A percentile compares a stretch with the other conserved stretches of the same genome.
These are phyloP conservation scores for Breviolum minutum DNA, from an alignment of 73 alveolate genomes.

Conservation along the genomic window DNA sequence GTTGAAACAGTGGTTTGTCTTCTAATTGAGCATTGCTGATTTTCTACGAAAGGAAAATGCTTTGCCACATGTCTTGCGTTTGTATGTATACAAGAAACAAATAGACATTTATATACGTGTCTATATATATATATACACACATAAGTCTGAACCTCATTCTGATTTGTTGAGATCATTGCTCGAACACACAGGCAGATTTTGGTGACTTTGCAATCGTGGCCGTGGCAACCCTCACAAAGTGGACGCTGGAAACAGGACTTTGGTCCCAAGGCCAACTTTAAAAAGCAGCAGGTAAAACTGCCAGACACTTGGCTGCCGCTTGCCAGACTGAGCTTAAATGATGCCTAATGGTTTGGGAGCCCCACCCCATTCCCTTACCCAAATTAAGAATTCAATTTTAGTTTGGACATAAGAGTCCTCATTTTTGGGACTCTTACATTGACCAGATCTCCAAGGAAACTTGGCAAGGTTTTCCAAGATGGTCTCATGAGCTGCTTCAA, in stretches of 20 bases:
- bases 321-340: neutral
- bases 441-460: conserved; percentile 1
- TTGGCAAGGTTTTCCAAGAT: conserved; percentile 64
- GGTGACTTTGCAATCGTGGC: conserved; percentile 64
- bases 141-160: no score
- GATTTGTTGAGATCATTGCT: no score
- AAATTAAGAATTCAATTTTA: no score
- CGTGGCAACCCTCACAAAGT: conserved; percentile 93
- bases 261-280: conserved; percentile 94
- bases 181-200: neutral
- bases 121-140: no score
- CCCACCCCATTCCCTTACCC: neutral
- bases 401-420: neutral
- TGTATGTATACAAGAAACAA: neutral
- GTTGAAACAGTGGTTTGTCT: no score
- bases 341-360: neutral
- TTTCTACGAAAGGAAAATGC: no score
- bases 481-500: conserved; percentile 45
- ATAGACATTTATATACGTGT: neutral
- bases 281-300: conserved; percentile 69
- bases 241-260: conserved; percentile 84
- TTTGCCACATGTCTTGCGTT: neutral
- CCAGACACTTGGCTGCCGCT: conserved; percentile 23
- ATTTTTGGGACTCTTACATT: neutral
- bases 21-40: no score